Conservation (phyloP, 2,329 filamentous ascomycete genomes). For the Talaromyces atroroseus region DNA sequence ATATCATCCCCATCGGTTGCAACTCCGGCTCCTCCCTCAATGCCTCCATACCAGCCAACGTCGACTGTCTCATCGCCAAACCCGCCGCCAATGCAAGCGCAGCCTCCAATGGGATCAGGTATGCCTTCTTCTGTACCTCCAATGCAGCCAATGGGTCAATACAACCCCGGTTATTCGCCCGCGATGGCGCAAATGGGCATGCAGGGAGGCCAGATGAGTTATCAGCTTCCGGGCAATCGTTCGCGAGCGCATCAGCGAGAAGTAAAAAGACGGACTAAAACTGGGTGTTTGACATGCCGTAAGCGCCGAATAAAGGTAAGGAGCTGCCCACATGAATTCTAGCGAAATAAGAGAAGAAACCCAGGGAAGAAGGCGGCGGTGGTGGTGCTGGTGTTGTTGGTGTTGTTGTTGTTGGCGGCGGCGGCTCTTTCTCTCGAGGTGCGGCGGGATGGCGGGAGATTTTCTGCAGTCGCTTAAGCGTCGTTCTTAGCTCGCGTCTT, state of each 20-base stretch:
- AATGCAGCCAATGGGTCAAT: slow-evolving; percentile 51
- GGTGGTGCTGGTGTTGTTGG: too few relatives aligned
- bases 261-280: slow-evolving; percentile 70
- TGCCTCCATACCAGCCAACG: slow-evolving; percentile 26
- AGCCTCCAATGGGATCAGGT: slow-evolving; percentile 46
- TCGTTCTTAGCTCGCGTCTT: slow-evolving; percentile 12
- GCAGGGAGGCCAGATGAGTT: slow-evolving; percentile 48
- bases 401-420: slow-evolving; percentile 7
- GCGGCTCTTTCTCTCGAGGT: neutral
- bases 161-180: slow-evolving; percentile 42
- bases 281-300: slow-evolving; percentile 61
- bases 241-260: slow-evolving; percentile 62
- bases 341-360: neutral
- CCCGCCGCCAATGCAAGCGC: slow-evolving; percentile 17
- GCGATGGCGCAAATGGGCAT: slow-evolving; percentile 28
- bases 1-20: slow-evolving; percentile 23
- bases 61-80: slow-evolving; percentile 8
- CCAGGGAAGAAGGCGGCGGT: neutral
- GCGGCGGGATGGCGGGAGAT: slow-evolving; percentile 3
- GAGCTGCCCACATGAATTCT: slow-evolving; percentile 8
- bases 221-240: slow-evolving; percentile 42
- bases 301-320: slow-evolving; percentile 69
- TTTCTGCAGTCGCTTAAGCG: slow-evolving; percentile 11
- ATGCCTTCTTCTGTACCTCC: slow-evolving; percentile 43
- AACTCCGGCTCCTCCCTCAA: slow-evolving; percentile 27